A percentile compares a stretch with the other conserved stretches of the same genome.
Conservation (phyloP, 1,139 yeast species). For the Saccharomyces hybrid region DNA sequence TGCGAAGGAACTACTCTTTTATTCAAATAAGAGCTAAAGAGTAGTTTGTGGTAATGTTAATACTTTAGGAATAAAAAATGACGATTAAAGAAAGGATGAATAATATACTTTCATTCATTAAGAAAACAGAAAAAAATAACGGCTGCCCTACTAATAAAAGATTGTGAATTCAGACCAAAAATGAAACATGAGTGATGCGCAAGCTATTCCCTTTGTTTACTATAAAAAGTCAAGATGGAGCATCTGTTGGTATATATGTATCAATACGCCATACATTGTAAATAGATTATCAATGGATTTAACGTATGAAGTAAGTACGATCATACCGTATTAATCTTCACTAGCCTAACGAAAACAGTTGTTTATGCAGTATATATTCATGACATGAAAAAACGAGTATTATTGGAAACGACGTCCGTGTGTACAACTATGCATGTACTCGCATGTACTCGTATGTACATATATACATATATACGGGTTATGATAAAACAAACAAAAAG, state of each 20-base stretch:
- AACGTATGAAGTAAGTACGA: neutral
- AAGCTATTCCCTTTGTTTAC: no score
- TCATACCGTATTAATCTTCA: neutral
- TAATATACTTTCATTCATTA: no score
- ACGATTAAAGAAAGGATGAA: no score
- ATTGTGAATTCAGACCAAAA: no score
- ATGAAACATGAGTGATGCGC: neutral
- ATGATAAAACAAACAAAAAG: no score
- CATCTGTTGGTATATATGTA: neutral
- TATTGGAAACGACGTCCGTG: neutral
- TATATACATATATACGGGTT: neutral
- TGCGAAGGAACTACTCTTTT: no score
- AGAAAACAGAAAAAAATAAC: no score
- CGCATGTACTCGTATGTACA: neutral
- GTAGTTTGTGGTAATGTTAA: no score
- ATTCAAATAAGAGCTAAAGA: no score
- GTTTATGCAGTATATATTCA: neutral
- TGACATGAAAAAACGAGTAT: neutral
- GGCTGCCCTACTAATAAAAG: no score
- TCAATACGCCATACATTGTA: neutral
- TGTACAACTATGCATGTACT: neutral
- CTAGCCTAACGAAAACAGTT: no score
- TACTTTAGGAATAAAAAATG: no score
- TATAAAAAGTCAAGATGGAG: neutral
- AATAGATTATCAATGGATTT: neutral